A percentile compares a stretch with the other conserved stretches of the same genome.
Conservation (phyloP, 2,329 filamentous ascomycete genomes). For the Clonostachys rhizophaga region DNA sequence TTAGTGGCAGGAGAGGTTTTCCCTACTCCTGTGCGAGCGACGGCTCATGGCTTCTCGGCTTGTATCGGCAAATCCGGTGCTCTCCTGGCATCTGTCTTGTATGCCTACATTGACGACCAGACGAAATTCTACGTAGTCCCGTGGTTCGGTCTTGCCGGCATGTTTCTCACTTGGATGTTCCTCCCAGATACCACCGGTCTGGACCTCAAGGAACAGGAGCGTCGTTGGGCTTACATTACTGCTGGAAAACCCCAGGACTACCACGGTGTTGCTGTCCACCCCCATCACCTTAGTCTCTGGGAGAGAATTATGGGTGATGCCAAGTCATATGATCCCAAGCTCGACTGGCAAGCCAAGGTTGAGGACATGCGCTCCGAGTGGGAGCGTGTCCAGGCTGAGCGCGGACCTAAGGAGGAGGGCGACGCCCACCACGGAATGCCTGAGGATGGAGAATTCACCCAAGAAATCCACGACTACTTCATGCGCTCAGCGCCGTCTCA, state of each 20-base stretch:
- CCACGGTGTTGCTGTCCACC: constrained; percentile 89
- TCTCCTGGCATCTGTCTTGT: constrained; percentile 79
- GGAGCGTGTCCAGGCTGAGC: constrained; percentile 39
- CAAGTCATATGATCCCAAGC: constrained; percentile 77
- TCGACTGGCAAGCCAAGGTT: constrained; percentile 81
- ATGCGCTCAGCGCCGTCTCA: constrained; percentile 26
- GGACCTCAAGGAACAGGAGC: constrained; percentile 95
- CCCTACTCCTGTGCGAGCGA: constrained; percentile 87
- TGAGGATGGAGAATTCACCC: constrained; percentile 44
- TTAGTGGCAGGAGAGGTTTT: constrained; percentile 95
- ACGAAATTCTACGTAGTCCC: constrained; percentile 89
- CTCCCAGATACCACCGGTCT: constrained; percentile 96
- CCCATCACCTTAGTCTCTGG: constrained; percentile 82
- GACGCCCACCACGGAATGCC: constrained; percentile 26
- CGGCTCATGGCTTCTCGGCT: constrained; percentile 92
- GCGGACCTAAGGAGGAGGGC: constrained; percentile 10
- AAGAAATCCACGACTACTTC: constrained; percentile 52
- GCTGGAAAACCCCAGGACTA: constrained; percentile 75
- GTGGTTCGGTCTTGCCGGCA: constrained; percentile 89
- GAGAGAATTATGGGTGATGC: constrained; percentile 75
- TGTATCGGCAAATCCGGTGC: constrained; percentile 87
- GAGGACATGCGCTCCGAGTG: constrained; percentile 70
- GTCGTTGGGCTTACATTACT: constrained; percentile 85
- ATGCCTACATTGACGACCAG: constrained; percentile 87
- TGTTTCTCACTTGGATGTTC: constrained; percentile 78